These are phyloP conservation scores for Isabelozyma pseudorhagii DNA, from an alignment of 805 yeast genomes.

Conservation along the genomic window DNA sequence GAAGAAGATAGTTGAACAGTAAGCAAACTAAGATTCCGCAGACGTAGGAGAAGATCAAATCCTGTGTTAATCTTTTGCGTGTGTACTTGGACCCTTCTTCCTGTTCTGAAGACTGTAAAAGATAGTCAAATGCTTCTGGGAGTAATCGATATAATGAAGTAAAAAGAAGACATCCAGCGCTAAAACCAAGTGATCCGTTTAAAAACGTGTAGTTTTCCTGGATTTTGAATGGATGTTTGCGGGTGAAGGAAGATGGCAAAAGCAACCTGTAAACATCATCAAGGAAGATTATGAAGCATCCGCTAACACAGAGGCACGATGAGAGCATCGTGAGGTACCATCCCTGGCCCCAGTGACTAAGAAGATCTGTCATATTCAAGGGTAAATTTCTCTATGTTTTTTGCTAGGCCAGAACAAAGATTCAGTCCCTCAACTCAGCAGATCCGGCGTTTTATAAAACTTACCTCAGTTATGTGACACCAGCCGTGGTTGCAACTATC, in stretches of 20 bases:
- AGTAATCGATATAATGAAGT: conserved; percentile 74
- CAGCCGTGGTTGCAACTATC: no score
- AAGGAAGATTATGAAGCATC: conserved; percentile 61
- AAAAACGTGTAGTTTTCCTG: conserved; percentile 62
- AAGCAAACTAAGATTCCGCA: conserved; percentile 63
- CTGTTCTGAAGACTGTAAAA: conserved; percentile 13
- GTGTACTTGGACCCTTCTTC: background rate
- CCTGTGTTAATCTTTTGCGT: conserved; percentile 24
- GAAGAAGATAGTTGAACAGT: conserved; percentile 61
- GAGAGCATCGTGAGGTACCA: conserved; percentile 67
- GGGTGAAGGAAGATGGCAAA: conserved; percentile 41
- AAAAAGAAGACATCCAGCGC: conserved; percentile 78
- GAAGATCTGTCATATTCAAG: background rate
- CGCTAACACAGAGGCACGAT: conserved; percentile 67
- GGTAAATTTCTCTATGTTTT: no score
- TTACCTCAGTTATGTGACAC: no score
- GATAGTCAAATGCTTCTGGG: conserved; percentile 61
- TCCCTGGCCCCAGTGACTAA: conserved; percentile 39
- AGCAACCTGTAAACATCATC: conserved; percentile 50
- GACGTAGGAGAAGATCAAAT: conserved; percentile 45
- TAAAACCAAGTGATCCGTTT: conserved; percentile 69
- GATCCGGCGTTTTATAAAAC: no score
- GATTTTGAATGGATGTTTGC: conserved; percentile 46
- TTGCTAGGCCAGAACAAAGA: background rate
- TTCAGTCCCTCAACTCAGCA: background rate